Conservation (phyloP, 2,329 filamentous ascomycete species). For the Diplodia seriata region DNA sequence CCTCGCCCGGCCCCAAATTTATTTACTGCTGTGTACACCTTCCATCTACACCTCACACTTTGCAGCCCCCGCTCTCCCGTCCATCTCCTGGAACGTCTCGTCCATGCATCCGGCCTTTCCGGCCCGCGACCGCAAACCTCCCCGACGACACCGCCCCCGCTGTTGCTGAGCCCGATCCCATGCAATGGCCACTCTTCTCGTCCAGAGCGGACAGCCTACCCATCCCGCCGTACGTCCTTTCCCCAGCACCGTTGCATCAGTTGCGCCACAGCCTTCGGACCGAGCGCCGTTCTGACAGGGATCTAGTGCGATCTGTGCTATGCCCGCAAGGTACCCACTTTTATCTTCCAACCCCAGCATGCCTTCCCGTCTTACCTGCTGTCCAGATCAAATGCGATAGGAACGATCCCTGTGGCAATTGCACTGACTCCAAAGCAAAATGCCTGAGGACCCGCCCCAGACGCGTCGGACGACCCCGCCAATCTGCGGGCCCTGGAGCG, state of each 20-base stretch:
- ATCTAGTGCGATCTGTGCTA: constrained; percentile 29
- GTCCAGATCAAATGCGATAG: constrained; percentile 46
- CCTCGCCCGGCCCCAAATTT: too few species aligned
- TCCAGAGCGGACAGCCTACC: constrained; percentile 7
- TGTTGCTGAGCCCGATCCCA: background rate
- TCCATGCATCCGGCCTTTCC: background rate
- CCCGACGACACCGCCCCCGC: too few species aligned
- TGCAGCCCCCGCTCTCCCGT: too few species aligned
- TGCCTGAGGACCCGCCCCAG: constrained; percentile 41
- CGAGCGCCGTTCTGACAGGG: background rate
- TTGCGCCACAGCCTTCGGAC: background rate
- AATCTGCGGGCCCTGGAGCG: constrained; percentile 5
- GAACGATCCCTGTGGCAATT: constrained; percentile 45
- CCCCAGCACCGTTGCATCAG: background rate
- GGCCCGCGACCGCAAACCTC: background rate
- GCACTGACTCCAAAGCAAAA: constrained; percentile 38
- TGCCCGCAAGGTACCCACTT: constrained; percentile 27
- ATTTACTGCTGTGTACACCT: too few species aligned
- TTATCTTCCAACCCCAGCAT: background rate
- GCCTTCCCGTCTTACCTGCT: constrained; percentile 1
- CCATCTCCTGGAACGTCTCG: too few species aligned
- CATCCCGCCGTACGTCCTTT: constrained; percentile 24
- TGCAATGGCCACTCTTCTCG: constrained; percentile 17
- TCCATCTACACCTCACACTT: too few species aligned
- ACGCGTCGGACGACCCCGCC: constrained; percentile 27